Conservation (phyloP, 345 rosid species). For the Sonneratia caseolaris region DNA sequence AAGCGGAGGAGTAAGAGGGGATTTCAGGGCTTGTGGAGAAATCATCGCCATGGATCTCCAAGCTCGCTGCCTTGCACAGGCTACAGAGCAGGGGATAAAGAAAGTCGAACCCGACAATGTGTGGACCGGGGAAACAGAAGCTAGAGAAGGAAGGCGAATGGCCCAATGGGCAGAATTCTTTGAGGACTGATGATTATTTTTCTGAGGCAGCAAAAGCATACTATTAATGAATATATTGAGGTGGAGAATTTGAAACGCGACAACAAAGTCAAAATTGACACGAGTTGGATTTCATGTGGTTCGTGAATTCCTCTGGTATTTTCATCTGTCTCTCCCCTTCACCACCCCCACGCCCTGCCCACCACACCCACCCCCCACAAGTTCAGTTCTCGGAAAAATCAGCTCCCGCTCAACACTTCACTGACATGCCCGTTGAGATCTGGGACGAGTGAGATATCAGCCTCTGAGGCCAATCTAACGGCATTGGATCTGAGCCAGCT, state of each 20-base stretch:
- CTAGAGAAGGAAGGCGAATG: too few species aligned
- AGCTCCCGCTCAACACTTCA: not conserved
- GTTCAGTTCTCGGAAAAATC: not conserved
- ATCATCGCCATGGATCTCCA: conserved; percentile 17
- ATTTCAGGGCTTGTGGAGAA: conserved; percentile 19
- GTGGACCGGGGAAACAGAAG: too few species aligned
- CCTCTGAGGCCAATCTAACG: conserved; percentile 29
- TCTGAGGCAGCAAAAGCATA: not conserved
- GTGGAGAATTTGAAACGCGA: not conserved
- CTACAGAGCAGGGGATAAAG: not conserved
- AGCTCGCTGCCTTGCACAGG: not conserved
- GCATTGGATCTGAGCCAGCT: conserved; percentile 51
- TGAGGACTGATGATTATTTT: not conserved
- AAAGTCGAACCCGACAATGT: too few species aligned
- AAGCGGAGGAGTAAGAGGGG: conserved; percentile 7
- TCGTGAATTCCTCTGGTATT: not conserved
- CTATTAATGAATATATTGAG: too few species aligned
- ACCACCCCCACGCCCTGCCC: too few species aligned
- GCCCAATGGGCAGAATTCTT: too few species aligned
- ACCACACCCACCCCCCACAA: not conserved
- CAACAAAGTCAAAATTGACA: too few species aligned
- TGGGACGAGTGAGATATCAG: conserved; percentile 32
- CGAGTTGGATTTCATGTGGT: too few species aligned
- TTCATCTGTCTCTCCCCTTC: not conserved
- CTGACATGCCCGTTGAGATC: conserved; percentile 7